phyloP scores from a whole-genome alignment of 345 rosid genomes.

The Ricinus communis region DNA sequence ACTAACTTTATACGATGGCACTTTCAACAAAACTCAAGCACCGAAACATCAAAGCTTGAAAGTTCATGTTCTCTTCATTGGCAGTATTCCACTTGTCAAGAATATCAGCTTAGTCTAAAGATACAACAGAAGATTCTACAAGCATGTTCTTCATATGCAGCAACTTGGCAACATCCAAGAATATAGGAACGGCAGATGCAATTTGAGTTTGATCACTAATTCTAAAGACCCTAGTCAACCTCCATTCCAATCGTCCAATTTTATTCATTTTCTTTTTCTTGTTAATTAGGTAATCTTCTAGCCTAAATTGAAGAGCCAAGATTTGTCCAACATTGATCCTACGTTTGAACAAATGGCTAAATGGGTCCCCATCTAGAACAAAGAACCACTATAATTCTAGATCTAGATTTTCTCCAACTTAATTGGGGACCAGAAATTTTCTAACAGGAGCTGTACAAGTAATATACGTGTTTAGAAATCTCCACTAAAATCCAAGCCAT shows the following conservation, averaged over 20 bases:
- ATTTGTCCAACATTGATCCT: background rate
- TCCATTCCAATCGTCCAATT: background rate
- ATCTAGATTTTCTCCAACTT: slow-evolving; percentile 18
- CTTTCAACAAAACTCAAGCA: background rate
- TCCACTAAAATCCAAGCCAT: slow-evolving; percentile 34
- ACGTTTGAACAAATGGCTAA: slow-evolving; percentile 2
- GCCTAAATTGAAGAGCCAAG: slow-evolving; percentile 1
- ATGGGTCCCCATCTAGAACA: slow-evolving; percentile 8
- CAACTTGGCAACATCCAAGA: slow-evolving; percentile 2
- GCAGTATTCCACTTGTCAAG: background rate
- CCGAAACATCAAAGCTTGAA: background rate
- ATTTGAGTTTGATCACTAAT: slow-evolving; percentile 1
- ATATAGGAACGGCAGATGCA: slow-evolving; percentile 3
- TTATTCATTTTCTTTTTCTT: background rate
- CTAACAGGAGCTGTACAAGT: background rate
- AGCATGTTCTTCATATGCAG: background rate
- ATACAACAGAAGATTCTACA: background rate
- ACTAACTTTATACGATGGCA: background rate
- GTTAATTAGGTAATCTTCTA: background rate
- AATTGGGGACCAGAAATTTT: slow-evolving; percentile 11
- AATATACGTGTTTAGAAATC: slow-evolving; percentile 30
- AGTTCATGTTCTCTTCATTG: background rate
- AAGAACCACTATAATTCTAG: slow-evolving; percentile 17
- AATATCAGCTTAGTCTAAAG: background rate
- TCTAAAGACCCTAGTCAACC: background rate